Evolutionary conservation across 2,329 filamentous ascomycete species (phyloP).

Genomic region (Dissoconium aciculare): DNA sequence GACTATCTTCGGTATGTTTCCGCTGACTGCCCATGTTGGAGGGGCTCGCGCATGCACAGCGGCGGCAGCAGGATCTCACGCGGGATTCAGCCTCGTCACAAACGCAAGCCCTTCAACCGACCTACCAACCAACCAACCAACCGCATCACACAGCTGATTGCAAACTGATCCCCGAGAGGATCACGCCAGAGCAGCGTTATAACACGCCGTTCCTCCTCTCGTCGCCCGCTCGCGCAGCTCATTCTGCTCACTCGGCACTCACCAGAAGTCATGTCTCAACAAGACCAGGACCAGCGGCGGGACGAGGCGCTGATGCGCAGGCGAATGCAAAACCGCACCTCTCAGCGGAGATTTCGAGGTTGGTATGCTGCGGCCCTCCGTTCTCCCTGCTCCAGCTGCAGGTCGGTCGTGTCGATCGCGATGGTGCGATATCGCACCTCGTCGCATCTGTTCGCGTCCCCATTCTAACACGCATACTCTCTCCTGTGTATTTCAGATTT

Average conservation of each 20-base stretch:
- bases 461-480: slow-evolving; percentile 1
- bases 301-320: slow-evolving; percentile 1
- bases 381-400: background rate
- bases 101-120: too few species aligned
- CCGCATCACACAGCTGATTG: too few species aligned
- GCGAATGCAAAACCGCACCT: slow-evolving; percentile 1
- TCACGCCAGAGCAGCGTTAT: background rate
- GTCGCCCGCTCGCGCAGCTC: background rate
- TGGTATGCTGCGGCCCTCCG: background rate
- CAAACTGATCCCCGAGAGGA: too few species aligned
- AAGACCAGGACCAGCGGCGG: background rate
- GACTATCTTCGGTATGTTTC: too few species aligned
- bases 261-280: slow-evolving; percentile 1
- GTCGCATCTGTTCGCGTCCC: background rate
- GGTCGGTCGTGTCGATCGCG: background rate
- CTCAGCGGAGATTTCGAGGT: slow-evolving; percentile 1
- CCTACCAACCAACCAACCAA: too few species aligned
- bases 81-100: too few species aligned
- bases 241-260: slow-evolving; percentile 1
- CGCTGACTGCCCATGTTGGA: too few species aligned
- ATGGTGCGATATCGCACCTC: too few species aligned
- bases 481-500: too few species aligned
- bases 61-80: too few species aligned
- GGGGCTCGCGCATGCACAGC: too few species aligned
- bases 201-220: background rate